Percentiles rank a stretch among this genome's conserved stretches.
Evolutionary conservation across 441 rosid genomes (phyloP).

Genomic region (Croton setiger): DNA sequence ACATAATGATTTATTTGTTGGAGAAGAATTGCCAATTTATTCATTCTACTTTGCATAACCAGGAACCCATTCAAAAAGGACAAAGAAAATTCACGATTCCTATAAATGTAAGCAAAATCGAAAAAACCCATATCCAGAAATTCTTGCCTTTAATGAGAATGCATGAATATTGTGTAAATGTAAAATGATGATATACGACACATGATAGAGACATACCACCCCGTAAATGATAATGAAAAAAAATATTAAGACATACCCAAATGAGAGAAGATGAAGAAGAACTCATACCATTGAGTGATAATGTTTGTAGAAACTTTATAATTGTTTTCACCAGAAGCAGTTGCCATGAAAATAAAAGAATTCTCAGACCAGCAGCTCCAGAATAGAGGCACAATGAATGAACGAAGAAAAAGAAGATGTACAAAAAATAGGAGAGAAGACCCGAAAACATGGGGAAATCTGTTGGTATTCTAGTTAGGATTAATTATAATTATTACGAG

Average conservation of each 20-base stretch:
- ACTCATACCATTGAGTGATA: slow-evolving; percentile 28
- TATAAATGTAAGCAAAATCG: slow-evolving; percentile 10
- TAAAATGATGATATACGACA: not conserved
- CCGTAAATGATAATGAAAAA: not conserved
- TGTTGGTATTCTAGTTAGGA: too few relatives aligned
- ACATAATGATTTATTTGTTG: not conserved
- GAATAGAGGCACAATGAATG: slow-evolving; percentile 1
- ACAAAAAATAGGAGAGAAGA: not conserved
- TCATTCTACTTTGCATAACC: too few relatives aligned
- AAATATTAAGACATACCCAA: slow-evolving; percentile 24
- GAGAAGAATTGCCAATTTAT: not conserved
- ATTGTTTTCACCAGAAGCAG: slow-evolving; percentile 7
- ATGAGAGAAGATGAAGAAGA: slow-evolving; percentile 29
- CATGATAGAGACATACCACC: too few relatives aligned
- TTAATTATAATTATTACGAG: too few relatives aligned
- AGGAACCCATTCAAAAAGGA: not conserved
- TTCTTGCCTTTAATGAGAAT: not conserved
- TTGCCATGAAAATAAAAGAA: slow-evolving; percentile 31
- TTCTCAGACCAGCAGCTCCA: slow-evolving; percentile 12
- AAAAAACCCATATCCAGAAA: not conserved
- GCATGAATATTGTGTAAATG: too few relatives aligned
- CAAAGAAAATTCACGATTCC: not conserved
- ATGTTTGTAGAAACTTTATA: slow-evolving; percentile 16
- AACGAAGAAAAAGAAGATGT: not conserved
- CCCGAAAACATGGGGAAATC: not conserved